Evolutionary conservation across 169 alveolate genomes (phyloP).

Genomic region (Plasmodium inui): DNA sequence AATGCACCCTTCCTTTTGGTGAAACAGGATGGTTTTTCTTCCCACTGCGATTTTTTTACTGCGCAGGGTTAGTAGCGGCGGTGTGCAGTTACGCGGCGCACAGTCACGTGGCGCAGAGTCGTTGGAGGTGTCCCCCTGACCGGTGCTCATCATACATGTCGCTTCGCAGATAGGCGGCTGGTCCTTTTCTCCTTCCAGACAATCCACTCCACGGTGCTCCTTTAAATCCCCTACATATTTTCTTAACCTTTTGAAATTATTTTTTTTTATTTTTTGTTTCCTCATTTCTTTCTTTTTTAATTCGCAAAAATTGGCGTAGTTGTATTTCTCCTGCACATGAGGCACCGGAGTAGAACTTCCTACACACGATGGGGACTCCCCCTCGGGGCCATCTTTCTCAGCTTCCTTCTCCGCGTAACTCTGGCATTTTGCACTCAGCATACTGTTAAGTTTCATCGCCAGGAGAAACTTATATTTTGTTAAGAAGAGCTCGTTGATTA

Average conservation of each 20-base stretch:
- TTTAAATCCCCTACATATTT: conserved; percentile 12
- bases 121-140: not conserved
- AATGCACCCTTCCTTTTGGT: not conserved
- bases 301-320: conserved; percentile 11
- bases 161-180: not conserved
- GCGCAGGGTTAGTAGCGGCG: not conserved
- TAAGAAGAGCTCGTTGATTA: conserved; percentile 24
- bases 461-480: conserved; percentile 37
- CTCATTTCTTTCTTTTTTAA: conserved; percentile 11
- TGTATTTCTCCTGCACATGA: not conserved
- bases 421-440: not conserved
- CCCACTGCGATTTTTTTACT: not conserved
- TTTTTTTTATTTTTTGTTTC: conserved; percentile 8
- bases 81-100: not conserved
- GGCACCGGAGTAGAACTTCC: not conserved
- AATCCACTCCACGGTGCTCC: not conserved
- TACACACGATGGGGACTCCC: not conserved
- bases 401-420: not conserved
- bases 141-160: not conserved
- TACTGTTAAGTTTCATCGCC: not conserved
- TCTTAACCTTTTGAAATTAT: conserved; percentile 25
- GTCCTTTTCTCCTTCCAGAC: not conserved
- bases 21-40: not conserved
- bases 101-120: not conserved
- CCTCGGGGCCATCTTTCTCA: not conserved